Percentiles rank a stretch among this genome's conserved stretches.
Evolutionary conservation across 176 grass and related monocot genomes (phyloP).

Genomic region (Oryza longistaminata): DNA sequence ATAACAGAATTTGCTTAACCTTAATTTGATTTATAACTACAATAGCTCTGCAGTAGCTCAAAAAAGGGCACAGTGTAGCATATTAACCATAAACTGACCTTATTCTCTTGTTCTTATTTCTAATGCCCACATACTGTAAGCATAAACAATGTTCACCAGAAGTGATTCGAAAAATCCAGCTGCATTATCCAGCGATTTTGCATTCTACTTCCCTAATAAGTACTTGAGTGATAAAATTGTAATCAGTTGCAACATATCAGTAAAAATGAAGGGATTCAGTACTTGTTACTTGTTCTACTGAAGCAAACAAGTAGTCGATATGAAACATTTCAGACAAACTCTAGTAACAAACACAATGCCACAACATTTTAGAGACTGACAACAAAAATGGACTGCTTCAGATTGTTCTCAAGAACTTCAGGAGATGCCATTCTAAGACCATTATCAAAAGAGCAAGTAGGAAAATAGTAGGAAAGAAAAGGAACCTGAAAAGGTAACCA

Average conservation of each 20-base stretch:
- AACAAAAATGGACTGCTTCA: not conserved
- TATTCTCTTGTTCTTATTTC: no score
- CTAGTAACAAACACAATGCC: not conserved
- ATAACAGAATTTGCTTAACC: not conserved
- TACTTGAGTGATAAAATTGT: not conserved
- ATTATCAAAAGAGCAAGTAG: not conserved
- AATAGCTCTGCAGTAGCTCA: no score
- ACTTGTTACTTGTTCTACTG: no score
- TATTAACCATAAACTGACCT: no score
- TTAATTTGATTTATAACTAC: not conserved
- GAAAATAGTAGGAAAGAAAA: not conserved
- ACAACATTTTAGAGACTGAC: not conserved
- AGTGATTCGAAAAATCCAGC: not conserved
- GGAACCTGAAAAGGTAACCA: not conserved
- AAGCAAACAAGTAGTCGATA: not conserved
- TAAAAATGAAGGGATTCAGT: not conserved
- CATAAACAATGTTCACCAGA: not conserved
- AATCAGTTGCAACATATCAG: not conserved
- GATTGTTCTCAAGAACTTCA: not conserved
- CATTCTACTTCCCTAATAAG: not conserved
- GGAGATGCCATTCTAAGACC: not conserved
- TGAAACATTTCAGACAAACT: not conserved
- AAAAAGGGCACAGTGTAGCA: no score
- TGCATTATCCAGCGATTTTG: not conserved
- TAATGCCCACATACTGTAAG: not conserved